Percentiles rank a stretch among this genome's conserved stretches.
phyloP scores from a whole-genome alignment of 2,329 filamentous ascomycete species.

The Xylaria sp. region DNA sequence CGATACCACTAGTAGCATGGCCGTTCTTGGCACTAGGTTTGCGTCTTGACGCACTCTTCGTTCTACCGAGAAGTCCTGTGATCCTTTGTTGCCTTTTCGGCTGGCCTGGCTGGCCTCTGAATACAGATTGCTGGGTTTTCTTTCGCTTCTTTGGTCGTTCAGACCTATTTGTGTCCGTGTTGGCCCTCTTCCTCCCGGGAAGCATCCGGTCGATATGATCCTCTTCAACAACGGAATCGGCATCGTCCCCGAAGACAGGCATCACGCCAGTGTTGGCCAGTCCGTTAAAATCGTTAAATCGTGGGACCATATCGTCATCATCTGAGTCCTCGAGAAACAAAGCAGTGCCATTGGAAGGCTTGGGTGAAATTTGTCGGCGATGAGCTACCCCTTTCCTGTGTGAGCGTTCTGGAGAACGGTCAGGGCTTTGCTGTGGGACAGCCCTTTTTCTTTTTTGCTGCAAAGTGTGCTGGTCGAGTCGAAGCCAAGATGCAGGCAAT shows the following conservation, averaged over 20 bases:
- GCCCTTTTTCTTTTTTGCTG: constrained; percentile 37
- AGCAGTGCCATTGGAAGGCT: constrained; percentile 32
- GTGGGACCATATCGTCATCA: constrained; percentile 38
- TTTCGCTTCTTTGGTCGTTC: constrained; percentile 35
- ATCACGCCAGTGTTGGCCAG: constrained; percentile 6
- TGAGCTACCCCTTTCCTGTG: constrained; percentile 54
- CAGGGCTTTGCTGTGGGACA: constrained; percentile 36
- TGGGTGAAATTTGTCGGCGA: constrained; percentile 41
- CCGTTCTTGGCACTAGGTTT: constrained; percentile 2
- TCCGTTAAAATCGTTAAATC: constrained; percentile 19
- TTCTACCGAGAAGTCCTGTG: constrained; percentile 30
- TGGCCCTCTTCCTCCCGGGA: constrained; percentile 46
- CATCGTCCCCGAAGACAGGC: constrained; percentile 38
- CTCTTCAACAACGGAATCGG: constrained; percentile 52
- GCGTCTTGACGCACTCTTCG: constrained; percentile 22
- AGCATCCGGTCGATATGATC: constrained; percentile 56
- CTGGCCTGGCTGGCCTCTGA: constrained; percentile 31
- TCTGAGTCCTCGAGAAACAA: constrained; percentile 54
- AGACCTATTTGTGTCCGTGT: constrained; percentile 25
- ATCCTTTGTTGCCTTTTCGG: constrained; percentile 38
- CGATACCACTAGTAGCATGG: background rate
- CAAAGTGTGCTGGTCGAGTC: constrained; percentile 55
- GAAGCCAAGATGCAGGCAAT: constrained; percentile 68
- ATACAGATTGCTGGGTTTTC: constrained; percentile 37
- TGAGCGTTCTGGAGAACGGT: constrained; percentile 43